Base-by-base conservation (phyloP, 2,329 filamentous ascomycete species). In the Fusarium graminum region DNA sequence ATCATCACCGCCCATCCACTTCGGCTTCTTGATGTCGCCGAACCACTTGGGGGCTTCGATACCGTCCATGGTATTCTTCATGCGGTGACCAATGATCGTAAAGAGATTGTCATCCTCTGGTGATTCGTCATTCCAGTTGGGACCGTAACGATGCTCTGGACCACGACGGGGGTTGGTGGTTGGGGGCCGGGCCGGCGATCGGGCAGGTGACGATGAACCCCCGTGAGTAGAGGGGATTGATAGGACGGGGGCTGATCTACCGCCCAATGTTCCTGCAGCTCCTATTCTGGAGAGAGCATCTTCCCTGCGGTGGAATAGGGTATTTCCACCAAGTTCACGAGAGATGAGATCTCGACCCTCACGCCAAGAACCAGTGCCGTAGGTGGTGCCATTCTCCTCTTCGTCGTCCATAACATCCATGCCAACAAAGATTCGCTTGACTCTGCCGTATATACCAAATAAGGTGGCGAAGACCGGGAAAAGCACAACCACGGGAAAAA, bases 321-420 rank as follows among this genome's bases (percentile, higher is more conserved):
- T 85, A 34, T 84, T 85, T 14, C 90, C 90, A 60, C 89, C 88
- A 9, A 94, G 78, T 75, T 98, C 95, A 28, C 92, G 88, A 65
- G 97, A 92, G 64, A 99, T 97, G 28, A 99, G 85, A 47, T 94
- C 91, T 49, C 93, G 87, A 4, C 95, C 95, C 79, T 98, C 95
- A 44, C 94, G 88, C 95, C 94, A 98, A 2, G 90, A 90, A 2
- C 92, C 92, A 1, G 90, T 89, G 14, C 93, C 93, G 66, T 90
- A 93, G 4, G 86, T 86, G 4, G 82, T 82, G 8, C 84, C 81
- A 47, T 86, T 87, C 26, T 89, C 88, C 19, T 88, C 86, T 14
- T 91, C 90, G 38, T 94, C 91, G 34, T 93, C 91, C 41, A 94
- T 88, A 2, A 94, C 81, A 38, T 92, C 87, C 55, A 82, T 80